Base-by-base conservation (phyloP, 768 basidiomycete genomes). In the Hygrocybe coccinea region DNA sequence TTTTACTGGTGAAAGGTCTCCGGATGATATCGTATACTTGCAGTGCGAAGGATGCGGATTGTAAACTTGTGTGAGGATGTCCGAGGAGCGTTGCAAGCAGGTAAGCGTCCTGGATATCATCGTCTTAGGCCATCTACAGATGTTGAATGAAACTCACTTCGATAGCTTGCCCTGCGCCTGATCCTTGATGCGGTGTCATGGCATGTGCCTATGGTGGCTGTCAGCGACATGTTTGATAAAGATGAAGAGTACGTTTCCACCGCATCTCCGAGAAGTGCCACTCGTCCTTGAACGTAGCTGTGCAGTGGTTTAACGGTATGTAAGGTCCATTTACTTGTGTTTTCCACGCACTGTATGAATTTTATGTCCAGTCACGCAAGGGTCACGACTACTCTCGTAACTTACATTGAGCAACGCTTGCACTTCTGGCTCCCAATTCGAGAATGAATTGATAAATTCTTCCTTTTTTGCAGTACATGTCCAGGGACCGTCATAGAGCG, bases 301-400 rank as follows among this genome's bases (percentile, higher is more conserved):
- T 71, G 70, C 19, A 89, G 65, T 5, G 83, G 78, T 50, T 72
- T 74, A 2, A 82, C 70, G 3, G 74, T 77, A 62, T 87, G 82
- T 29, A 89, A 77, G 0, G 83, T 84, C 87, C 87, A 89, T 36
- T 80, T 70, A 21, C 75, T 67, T 1, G 80, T 74, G 45, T 70
- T 74, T 3, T 80, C 77, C 19, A 80, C 72, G 59, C 81, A 81
- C 85, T 86, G n/a, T n/a, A 50, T 22, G 46, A 59, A 43, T 58
- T 60, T 46, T 29, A 29, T 19, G 52, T 12, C 10, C n/a, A n/a
- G 58, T 37, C 21, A 60, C 50, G 15, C 50, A 47, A 35, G n/a
- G 51, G 43, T 25, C 44, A 24, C 46, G 14, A 44, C 8, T 29
- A 8, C 4, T 3, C 3, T 3, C 29, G 44, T 19, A 4, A 65